These are phyloP conservation scores for Termitomyces sp. DNA, from an alignment of 768 basidiomycete species.

Conservation along the genomic window DNA sequence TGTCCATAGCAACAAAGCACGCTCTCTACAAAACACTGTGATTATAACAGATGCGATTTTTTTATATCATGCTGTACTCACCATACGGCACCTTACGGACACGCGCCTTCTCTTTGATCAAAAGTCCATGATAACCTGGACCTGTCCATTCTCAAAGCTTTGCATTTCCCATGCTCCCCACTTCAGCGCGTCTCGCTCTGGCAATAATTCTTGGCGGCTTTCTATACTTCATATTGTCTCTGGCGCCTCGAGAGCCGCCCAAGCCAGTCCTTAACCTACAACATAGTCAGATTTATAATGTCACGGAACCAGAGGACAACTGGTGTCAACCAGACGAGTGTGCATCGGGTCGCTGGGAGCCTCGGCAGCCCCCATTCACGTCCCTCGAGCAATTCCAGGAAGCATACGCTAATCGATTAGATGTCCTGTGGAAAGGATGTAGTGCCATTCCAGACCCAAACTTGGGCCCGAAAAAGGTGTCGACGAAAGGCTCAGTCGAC, in stretches of 20 bases:
- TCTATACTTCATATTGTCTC: constrained; percentile 9
- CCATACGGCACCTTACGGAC: neutral
- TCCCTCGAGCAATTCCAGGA: constrained; percentile 18
- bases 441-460: constrained; percentile 12
- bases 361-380: constrained; percentile 18
- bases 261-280: constrained; percentile 2
- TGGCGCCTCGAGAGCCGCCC: neutral
- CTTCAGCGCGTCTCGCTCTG: constrained; percentile 5
- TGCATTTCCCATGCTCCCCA: neutral
- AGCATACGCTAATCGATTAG: constrained; percentile 19
- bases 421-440: constrained; percentile 24
- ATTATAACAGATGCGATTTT: neutral
- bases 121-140: constrained; percentile 2
- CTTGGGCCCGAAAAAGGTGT: constrained; percentile 4
- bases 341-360: constrained; percentile 21
- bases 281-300: constrained; percentile 1
- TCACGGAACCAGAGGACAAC: constrained; percentile 5
- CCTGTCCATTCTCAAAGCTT: neutral
- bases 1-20: neutral
- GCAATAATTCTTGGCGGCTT: constrained; percentile 7
- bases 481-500: constrained; percentile 16
- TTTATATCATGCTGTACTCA: neutral
- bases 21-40: neutral
- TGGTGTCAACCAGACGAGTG: constrained; percentile 21
- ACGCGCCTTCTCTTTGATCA: neutral